A percentile compares a stretch with the other conserved stretches of the same genome.
These are phyloP conservation scores for Fusarium drepaniforme DNA, from an alignment of 2,329 filamentous ascomycete genomes.

Conservation along the genomic window DNA sequence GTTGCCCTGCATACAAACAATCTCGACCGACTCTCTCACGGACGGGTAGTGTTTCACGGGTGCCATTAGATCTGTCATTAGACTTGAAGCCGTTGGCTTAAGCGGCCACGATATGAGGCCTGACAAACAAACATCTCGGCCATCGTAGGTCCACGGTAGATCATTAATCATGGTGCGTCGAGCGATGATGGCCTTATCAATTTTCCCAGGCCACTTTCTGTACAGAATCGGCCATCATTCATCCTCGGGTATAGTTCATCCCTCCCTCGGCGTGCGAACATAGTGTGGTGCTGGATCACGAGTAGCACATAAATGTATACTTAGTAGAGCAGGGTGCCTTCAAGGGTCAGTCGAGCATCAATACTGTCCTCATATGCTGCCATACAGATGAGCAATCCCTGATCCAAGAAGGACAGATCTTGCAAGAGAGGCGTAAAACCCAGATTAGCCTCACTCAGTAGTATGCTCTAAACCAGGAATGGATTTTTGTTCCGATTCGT, in stretches of 20 bases:
- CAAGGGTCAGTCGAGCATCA: background rate
- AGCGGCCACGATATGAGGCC: background rate
- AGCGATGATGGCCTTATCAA: background rate
- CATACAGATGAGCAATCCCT: background rate
- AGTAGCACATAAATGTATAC: background rate
- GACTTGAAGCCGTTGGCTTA: background rate
- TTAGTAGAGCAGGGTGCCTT: background rate
- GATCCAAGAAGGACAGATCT: background rate
- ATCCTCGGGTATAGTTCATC: background rate
- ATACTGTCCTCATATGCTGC: slow-evolving; percentile 1
- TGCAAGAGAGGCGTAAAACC: background rate
- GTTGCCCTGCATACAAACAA: background rate
- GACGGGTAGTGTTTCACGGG: background rate
- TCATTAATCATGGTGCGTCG: background rate
- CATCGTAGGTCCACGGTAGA: background rate
- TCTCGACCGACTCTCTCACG: no score
- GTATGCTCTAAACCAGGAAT: background rate
- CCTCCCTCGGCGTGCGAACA: background rate
- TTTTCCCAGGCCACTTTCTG: background rate
- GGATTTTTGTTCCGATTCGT: background rate
- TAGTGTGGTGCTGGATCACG: background rate
- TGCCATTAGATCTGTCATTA: background rate
- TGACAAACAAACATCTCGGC: background rate
- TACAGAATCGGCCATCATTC: background rate
- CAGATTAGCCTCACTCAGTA: background rate